Evolutionary conservation across 352 stramenopile species (phyloP), one percentile per base, ranked within the genome.

Genomic region (Phytophthora foliorum): DNA sequence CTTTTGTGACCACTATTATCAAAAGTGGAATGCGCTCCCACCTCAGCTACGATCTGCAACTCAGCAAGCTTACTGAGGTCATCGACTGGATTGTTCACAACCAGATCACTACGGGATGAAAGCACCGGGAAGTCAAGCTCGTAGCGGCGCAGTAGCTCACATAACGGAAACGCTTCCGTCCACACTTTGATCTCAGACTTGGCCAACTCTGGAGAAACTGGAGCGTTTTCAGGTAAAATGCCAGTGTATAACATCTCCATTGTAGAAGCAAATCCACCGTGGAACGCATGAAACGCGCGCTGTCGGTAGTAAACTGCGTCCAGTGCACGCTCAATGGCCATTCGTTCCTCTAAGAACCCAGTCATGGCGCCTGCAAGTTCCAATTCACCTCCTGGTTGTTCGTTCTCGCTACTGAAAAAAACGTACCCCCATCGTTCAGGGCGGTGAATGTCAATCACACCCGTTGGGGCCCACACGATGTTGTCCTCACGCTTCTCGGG

Each of bases 361-460:
- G 66, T 60, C 61, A 74, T 76, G 1, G 74, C 68, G 4, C 60
- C 49, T 3, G 72, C 71, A 0, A 90, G 57, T 50, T 89, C 81
- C 13, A 71, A 42, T 45, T 84, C 68, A 3, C 77, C 81, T 3
- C 79, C 66, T 17, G 72, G 44, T 1, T 88, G 59, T 19, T 89
- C 81, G 8, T 72, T 41, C 22, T 81, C 52, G 4, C 72, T 76
- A 21, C 76, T 86, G 44, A 93, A 90, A 21, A 92, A 82, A 21
- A 93, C 80, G 38, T 86, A 81, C 0, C 83, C 81, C 86, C 86
- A 93, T 32, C 85, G 82, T 41, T 93, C 86, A 0, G 86, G 86
- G 2, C 86, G 81, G 60, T 93, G 86, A 46, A 93, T 92, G 53
- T 93, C 86, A 50, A 93, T 80, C 6, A 91, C 78, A 14, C 86